Evolutionary conservation across 805 yeast species (phyloP), one percentile per base, ranked within the genome.

Genomic region (Ogataea chonburiensis): DNA sequence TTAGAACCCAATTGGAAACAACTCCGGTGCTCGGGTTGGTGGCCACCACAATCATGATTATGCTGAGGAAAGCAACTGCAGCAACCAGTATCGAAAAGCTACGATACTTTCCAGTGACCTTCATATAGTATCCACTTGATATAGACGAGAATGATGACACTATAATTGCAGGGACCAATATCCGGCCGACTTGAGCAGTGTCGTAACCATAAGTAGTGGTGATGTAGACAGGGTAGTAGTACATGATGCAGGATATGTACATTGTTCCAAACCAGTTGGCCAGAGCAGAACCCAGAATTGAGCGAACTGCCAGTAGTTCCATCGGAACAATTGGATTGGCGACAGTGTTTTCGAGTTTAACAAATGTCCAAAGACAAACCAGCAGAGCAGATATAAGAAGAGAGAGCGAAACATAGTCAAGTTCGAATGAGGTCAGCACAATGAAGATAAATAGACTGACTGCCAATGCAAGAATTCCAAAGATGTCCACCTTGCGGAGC

Each of bases 121-220:
- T 77, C 83, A 81, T 79, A 57, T 78, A 79, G 31, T 63, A 55
- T 1, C 87, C 87, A 7, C 85, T 72, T 7, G 77, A 76, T 14
- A 81, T 63, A 1, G 85, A 77, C 2, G 86, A 81, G 25, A 67
- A 27, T 1, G 85, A 75, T 9, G 73, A 70, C 8, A 75, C 70
- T 36, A 81, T 58, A 50, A 81, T 79, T 45, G 75, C 78, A 7
- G 86, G 84, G 18, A 79, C 57, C 38, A 77, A 56, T 47, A 85
- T 64, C 29, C 68, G 53, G 7, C 88, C 91, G 40, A 77, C 73
- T 38, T 73, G 69, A 4, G 77, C 71, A 0, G 88, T 67, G 11
- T 70, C 54, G 34, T 77, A 58, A 14, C 68, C 66, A 50, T 75
- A 55, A 0, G 79, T 85, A 0, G 84, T 64, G 3, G 79, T 64